Conservation (phyloP, 495 filamentous ascomycete genomes). For the Diplogelasinospora grovesii region DNA sequence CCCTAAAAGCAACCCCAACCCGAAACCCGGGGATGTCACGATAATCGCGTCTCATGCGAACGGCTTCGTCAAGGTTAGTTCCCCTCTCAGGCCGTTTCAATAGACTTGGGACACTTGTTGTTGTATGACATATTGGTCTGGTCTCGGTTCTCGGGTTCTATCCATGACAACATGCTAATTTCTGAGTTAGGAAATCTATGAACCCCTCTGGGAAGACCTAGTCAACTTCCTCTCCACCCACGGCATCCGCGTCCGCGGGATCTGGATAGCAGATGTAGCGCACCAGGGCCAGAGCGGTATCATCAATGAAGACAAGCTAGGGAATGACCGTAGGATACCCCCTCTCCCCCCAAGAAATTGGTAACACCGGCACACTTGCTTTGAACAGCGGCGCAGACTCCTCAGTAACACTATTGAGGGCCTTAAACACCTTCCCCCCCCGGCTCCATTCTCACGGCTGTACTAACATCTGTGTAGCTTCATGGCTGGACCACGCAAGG, state of each 20-base stretch:
- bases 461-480: too few relatives aligned
- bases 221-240: slow-evolving; percentile 39
- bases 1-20: slow-evolving; percentile 56
- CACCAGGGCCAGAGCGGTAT: slow-evolving; percentile 70
- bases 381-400: too few relatives aligned
- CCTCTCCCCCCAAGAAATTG: too few relatives aligned
- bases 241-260: slow-evolving; percentile 63
- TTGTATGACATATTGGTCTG: too few relatives aligned
- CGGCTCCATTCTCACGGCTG: too few relatives aligned
- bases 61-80: slow-evolving; percentile 72
- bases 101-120: too few relatives aligned
- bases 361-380: too few relatives aligned
- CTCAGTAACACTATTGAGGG: too few relatives aligned
- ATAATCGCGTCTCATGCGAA: slow-evolving; percentile 82
- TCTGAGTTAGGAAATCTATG: slow-evolving; percentile 62
- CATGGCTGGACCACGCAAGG: slow-evolving; percentile 80
- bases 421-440: slow-evolving; percentile 3
- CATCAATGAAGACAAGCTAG: slow-evolving; percentile 65
- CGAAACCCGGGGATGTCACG: slow-evolving; percentile 67
- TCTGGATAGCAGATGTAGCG: slow-evolving; percentile 82
- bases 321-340: slow-evolving; percentile 63
- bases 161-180: slow-evolving; percentile 8
- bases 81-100: neutral
- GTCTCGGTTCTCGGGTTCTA: too few relatives aligned
- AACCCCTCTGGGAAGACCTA: slow-evolving; percentile 80